phyloP scores from a whole-genome alignment of 1,139 yeast species.

The Cylindricascospora bacillispora region DNA sequence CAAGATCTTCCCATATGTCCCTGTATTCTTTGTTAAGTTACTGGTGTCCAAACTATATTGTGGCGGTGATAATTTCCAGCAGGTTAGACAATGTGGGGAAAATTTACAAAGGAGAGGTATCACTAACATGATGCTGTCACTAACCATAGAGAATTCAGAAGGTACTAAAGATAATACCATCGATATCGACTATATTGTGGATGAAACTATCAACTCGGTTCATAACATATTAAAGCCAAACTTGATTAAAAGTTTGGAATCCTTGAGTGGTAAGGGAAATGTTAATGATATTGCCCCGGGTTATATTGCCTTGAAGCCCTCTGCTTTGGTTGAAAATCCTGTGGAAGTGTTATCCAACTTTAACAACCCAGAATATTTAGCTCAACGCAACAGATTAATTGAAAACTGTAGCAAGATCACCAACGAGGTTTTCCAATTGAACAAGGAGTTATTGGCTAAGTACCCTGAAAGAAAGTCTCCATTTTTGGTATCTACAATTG shows the following conservation, averaged over 20 bases:
- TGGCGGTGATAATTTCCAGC: constrained; percentile 72
- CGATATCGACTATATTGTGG: constrained; percentile 51
- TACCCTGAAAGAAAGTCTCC: constrained; percentile 68
- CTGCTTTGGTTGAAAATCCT: constrained; percentile 74
- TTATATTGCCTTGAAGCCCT: constrained; percentile 84
- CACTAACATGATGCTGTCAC: constrained; percentile 85
- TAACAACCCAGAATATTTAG: constrained; percentile 33
- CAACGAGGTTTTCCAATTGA: constrained; percentile 43
- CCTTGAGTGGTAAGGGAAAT: constrained; percentile 7
- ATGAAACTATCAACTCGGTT: constrained; percentile 56
- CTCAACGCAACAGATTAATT: constrained; percentile 48
- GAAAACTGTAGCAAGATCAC: constrained; percentile 50
- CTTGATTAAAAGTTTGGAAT: constrained; percentile 35
- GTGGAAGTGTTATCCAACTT: constrained; percentile 59
- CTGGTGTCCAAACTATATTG: constrained; percentile 77
- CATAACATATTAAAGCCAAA: constrained; percentile 64
- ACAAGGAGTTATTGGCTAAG: constrained; percentile 32
- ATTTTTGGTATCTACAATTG: constrained; percentile 75
- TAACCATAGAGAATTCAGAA: constrained; percentile 88
- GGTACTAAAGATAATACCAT: constrained; percentile 48
- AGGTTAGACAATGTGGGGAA: constrained; percentile 60
- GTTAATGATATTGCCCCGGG: constrained; percentile 65
- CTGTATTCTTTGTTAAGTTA: constrained; percentile 54
- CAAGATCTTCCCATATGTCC: constrained; percentile 61
- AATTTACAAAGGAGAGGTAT: constrained; percentile 61